Percentiles rank a stretch among this genome's conserved stretches.
These are phyloP conservation scores for Magnusiomyces tetraspermus DNA, from an alignment of 1,139 yeast genomes.

Conservation along the genomic window DNA sequence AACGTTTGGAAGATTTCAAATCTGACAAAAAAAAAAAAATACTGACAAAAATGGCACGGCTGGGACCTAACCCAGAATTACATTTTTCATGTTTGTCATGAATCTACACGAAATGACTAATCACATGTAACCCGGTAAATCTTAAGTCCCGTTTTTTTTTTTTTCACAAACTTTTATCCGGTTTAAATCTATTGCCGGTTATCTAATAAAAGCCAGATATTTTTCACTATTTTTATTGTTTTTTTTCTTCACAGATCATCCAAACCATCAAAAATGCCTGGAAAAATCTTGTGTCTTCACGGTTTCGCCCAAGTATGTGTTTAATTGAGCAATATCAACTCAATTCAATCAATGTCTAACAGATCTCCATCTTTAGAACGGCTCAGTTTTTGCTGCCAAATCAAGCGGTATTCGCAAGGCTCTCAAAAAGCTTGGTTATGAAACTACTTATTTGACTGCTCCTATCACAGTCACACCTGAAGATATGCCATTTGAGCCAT, in stretches of 20 bases:
- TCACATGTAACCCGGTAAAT: no score
- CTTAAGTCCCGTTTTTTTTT: no score
- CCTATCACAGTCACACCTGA: constrained; percentile 56
- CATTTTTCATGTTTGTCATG: no score
- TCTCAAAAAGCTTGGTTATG: constrained; percentile 55
- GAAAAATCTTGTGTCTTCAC: constrained; percentile 43
- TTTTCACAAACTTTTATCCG: no score
- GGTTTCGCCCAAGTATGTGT: constrained; percentile 39
- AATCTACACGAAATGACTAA: no score
- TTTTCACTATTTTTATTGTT: constrained; percentile 1
- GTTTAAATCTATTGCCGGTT: no score
- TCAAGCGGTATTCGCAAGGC: constrained; percentile 70
- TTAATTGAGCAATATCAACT: background rate
- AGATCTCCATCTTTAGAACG: constrained; percentile 38
- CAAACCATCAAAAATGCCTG: constrained; percentile 2
- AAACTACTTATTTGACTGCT: constrained; percentile 69
- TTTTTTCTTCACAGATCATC: background rate
- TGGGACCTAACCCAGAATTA: no score
- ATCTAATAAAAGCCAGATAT: no score
- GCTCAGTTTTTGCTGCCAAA: constrained; percentile 63
- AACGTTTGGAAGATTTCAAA: no score
- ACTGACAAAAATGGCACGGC: no score
- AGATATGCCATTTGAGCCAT: constrained; percentile 56
- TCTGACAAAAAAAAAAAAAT: no score
- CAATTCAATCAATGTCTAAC: background rate